These are phyloP conservation scores for Abrus precatorius DNA, from an alignment of 306 rosid species.

Conservation along the genomic window DNA sequence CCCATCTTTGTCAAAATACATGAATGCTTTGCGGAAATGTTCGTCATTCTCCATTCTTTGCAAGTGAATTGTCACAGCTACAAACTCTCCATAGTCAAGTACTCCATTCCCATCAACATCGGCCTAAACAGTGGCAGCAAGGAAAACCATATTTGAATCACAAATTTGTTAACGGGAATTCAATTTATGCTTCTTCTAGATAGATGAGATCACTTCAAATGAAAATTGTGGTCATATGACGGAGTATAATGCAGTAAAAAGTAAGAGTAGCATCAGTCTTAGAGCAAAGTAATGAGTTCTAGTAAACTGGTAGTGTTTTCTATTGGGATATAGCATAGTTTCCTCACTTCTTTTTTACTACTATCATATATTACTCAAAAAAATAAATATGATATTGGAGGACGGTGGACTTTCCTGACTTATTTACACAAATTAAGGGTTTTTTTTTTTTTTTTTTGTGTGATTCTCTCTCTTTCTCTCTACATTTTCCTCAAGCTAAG, in stretches of 20 bases:
- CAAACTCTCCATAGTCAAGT: constrained; percentile 97
- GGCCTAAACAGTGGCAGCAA: constrained; percentile 64
- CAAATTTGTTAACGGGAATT: constrained; percentile 9
- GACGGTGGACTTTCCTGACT: not conserved
- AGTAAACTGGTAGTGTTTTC: constrained; percentile 27
- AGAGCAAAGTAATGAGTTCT: not conserved
- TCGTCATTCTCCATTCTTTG: constrained; percentile 98
- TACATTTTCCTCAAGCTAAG: constrained; percentile 10
- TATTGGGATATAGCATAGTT: not conserved
- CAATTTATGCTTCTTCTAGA: not conserved
- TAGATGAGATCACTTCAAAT: constrained; percentile 19
- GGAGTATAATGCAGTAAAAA: constrained; percentile 9
- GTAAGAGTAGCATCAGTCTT: constrained; percentile 5
- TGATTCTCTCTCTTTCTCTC: not conserved
- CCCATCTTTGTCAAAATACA: constrained; percentile 86
- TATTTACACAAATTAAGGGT: not conserved
- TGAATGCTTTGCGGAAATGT: constrained; percentile 89
- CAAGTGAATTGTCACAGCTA: constrained; percentile 96
- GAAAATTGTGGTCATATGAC: not conserved
- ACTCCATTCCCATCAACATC: constrained; percentile 99
- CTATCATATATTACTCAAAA: not conserved
- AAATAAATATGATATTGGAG: not conserved
- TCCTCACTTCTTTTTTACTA: not conserved
- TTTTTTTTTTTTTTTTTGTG: too few species aligned
- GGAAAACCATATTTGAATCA: constrained; percentile 37